phyloP scores from a whole-genome alignment of 2,329 filamentous ascomycete genomes.

The Microsporum audouinii region DNA sequence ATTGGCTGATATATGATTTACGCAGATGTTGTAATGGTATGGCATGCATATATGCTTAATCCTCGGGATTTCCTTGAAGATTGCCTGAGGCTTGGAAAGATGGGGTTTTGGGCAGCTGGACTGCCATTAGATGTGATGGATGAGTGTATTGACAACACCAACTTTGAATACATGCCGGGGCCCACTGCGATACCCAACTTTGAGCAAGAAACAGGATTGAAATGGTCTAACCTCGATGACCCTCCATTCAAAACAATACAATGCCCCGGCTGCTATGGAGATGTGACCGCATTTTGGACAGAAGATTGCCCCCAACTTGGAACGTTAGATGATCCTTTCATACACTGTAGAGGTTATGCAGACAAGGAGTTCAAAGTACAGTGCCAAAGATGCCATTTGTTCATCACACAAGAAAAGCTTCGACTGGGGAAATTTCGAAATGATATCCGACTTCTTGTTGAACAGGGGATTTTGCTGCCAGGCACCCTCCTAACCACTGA shows the following conservation, averaged over 20 bases:
- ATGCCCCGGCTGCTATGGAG: conserved; percentile 45
- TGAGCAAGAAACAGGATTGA: conserved; percentile 36
- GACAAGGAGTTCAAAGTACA: conserved; percentile 37
- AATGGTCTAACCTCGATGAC: conserved; percentile 52
- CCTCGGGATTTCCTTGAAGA: conserved; percentile 65
- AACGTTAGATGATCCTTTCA: conserved; percentile 19
- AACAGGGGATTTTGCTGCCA: conserved; percentile 46
- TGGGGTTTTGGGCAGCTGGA: conserved; percentile 48
- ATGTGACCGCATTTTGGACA: conserved; percentile 49
- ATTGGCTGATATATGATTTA: neutral
- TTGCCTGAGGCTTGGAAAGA: conserved; percentile 48
- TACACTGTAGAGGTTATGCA: conserved; percentile 23
- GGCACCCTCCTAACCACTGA: conserved; percentile 52
- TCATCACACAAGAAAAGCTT: conserved; percentile 48
- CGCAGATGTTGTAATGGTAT: conserved; percentile 64
- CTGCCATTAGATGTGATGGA: conserved; percentile 57
- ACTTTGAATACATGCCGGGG: conserved; percentile 46
- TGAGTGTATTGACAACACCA: conserved; percentile 44
- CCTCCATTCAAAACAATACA: conserved; percentile 36
- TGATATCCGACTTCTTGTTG: conserved; percentile 43
- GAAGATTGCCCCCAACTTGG: conserved; percentile 21
- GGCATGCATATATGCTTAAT: conserved; percentile 70
- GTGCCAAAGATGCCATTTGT: conserved; percentile 43
- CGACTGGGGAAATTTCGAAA: conserved; percentile 50
- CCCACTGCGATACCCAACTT: conserved; percentile 39